Evolutionary conservation across 805 yeast species (phyloP).

Genomic region (Yarrowia bubula): DNA sequence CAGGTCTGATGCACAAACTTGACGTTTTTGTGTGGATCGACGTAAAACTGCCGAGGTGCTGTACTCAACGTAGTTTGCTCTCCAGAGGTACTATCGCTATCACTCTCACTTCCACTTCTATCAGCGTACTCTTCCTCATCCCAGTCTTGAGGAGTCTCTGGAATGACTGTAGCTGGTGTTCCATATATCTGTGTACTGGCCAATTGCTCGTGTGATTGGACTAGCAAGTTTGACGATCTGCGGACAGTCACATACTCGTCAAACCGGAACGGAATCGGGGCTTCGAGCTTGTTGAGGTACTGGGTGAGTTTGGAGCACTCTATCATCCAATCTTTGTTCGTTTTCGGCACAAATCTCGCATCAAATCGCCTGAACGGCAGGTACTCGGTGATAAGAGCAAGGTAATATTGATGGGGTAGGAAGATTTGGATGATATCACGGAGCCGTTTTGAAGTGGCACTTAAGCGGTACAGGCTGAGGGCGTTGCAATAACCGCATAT

Average conservation of each 20-base stretch:
- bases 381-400: not conserved
- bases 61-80: not conserved
- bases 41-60: not conserved
- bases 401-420: conserved; percentile 2
- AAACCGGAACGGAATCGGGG: not conserved
- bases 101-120: not conserved
- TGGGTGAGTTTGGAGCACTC: not conserved
- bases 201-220: not conserved
- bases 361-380: conserved; percentile 6
- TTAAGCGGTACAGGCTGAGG: not conserved
- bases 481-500: not conserved
- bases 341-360: not conserved
- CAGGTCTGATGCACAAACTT: not conserved
- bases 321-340: not conserved
- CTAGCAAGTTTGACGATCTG: not conserved
- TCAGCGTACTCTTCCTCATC: not conserved
- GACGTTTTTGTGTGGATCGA: not conserved
- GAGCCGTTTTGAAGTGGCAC: not conserved
- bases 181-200: not conserved
- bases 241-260: not conserved
- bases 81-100: not conserved
- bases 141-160: not conserved
- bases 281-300: not conserved
- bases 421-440: conserved; percentile 6
- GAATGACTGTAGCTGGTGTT: not conserved